These are phyloP conservation scores for Jaltomata sinuosa DNA, from an alignment of 257 asterid species.

Conservation along the genomic window DNA sequence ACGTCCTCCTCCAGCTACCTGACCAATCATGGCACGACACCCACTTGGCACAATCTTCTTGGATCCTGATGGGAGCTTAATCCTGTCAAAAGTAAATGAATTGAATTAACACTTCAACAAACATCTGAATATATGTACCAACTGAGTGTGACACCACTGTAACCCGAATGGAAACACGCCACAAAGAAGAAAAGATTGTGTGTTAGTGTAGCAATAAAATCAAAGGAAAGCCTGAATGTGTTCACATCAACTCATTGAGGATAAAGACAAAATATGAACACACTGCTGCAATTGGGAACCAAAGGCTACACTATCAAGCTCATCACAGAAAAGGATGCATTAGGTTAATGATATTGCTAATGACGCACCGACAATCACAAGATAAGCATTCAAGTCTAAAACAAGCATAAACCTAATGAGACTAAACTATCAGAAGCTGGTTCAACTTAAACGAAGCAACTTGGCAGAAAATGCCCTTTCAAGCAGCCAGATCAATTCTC, in stretches of 20 bases:
- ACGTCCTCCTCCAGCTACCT: constrained; percentile 81
- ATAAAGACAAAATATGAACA: neutral
- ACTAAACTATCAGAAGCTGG: neutral
- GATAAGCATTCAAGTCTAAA: neutral
- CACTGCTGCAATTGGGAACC: neutral
- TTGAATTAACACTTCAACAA: neutral
- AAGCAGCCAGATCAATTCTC: neutral
- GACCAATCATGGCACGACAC: constrained; percentile 81
- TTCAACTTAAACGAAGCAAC: neutral
- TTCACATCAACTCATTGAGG: neutral
- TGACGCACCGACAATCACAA: neutral
- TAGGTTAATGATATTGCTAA: neutral
- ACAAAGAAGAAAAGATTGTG: neutral
- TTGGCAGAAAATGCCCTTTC: neutral
- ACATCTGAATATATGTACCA: neutral
- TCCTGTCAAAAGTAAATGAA: constrained; percentile 17
- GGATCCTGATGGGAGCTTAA: constrained; percentile 77
- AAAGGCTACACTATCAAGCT: neutral
- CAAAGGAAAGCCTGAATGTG: neutral
- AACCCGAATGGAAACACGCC: neutral
- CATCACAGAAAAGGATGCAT: neutral
- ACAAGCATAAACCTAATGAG: neutral
- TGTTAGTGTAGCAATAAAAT: neutral
- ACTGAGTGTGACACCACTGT: neutral
- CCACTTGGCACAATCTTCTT: constrained; percentile 76